Evolutionary conservation across 768 basidiomycete species (phyloP).

Genomic region (Mrakia frigida): DNA sequence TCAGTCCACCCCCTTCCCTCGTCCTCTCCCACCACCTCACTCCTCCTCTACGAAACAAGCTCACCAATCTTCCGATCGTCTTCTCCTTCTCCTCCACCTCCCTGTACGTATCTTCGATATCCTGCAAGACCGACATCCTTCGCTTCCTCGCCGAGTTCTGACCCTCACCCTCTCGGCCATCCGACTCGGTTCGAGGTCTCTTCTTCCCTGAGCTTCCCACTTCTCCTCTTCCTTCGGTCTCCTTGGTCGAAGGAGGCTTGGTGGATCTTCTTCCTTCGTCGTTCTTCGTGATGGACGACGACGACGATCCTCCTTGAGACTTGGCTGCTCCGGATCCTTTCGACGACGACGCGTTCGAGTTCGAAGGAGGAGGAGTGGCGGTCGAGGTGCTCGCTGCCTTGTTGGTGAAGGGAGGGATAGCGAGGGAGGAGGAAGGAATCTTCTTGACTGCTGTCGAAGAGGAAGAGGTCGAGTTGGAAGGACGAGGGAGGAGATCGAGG

Average conservation of each 20-base stretch:
- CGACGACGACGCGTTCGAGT: background rate
- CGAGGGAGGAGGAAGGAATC: background rate
- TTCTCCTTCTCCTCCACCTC: background rate
- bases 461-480: background rate
- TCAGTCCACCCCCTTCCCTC: background rate
- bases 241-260: background rate
- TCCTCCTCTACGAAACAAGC: background rate
- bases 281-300: background rate
- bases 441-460: background rate
- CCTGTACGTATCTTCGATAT: background rate
- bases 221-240: background rate
- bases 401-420: background rate
- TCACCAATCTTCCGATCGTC: background rate
- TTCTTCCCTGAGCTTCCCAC: background rate
- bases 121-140: background rate
- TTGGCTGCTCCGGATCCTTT: too few relatives aligned
- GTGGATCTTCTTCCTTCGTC: background rate
- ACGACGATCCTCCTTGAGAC: background rate
- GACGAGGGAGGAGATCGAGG: background rate
- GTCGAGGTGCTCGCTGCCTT: background rate
- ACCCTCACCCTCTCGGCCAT: background rate
- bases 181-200: background rate
- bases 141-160: background rate
- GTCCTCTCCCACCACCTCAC: too few relatives aligned
- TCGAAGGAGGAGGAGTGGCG: background rate